Evolutionary conservation across 257 asterid species (phyloP).

Genomic region (Solanum appendiculatum): DNA sequence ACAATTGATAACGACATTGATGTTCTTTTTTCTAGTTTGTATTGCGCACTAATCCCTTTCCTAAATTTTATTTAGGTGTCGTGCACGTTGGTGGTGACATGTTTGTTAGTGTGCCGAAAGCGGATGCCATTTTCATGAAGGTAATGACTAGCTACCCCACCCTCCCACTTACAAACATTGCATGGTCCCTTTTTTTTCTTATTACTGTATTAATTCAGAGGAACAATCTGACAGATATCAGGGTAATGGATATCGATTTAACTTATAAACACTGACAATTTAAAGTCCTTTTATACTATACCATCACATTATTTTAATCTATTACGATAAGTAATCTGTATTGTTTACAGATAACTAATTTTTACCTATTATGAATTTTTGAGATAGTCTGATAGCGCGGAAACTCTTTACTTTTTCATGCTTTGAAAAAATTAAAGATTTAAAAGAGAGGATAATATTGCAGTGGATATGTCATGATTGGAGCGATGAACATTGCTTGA

Average conservation of each 20-base stretch:
- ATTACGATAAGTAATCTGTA: too few relatives aligned
- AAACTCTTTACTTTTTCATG: too few relatives aligned
- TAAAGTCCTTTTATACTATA: neutral
- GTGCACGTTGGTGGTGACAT: slow-evolving; percentile 91
- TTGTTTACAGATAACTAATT: too few relatives aligned
- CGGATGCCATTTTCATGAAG: slow-evolving; percentile 94
- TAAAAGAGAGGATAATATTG: neutral
- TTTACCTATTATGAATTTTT: too few relatives aligned
- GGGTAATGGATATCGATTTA: neutral
- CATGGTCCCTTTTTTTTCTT: neutral
- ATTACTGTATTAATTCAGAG: neutral
- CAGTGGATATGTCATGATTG: slow-evolving; percentile 96
- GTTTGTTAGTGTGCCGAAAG: slow-evolving; percentile 74
- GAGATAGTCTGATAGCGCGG: too few relatives aligned
- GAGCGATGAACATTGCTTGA: slow-evolving; percentile 74
- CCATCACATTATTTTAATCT: too few relatives aligned
- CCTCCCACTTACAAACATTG: neutral
- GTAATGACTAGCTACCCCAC: slow-evolving; percentile 9
- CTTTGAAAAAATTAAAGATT: neutral
- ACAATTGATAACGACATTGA: neutral
- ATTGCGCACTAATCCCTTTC: neutral
- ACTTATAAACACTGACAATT: neutral
- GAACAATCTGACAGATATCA: neutral
- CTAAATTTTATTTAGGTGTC: slow-evolving; percentile 29
- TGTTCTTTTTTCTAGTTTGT: neutral